These are phyloP conservation scores for Thelonectria rubi DNA, from an alignment of 2,329 filamentous ascomycete species.

Conservation along the genomic window DNA sequence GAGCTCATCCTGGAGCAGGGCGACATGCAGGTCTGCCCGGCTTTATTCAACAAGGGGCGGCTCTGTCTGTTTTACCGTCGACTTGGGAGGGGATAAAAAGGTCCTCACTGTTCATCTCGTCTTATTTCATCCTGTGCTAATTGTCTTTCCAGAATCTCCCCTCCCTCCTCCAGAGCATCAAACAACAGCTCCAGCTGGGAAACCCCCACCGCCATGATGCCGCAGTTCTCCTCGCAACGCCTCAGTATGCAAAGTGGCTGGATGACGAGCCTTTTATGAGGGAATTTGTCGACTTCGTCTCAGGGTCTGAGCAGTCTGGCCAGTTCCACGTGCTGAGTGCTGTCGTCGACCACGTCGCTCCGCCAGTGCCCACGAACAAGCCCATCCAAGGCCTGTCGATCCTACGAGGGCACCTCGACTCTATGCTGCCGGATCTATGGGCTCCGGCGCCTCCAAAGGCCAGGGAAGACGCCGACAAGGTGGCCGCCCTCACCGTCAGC, in stretches of 20 bases:
- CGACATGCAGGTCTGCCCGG: slow-evolving; percentile 31
- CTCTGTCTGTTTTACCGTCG: slow-evolving; percentile 35
- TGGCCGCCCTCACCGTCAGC: slow-evolving; percentile 54
- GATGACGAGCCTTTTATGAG: slow-evolving; percentile 55
- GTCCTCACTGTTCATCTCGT: slow-evolving; percentile 4
- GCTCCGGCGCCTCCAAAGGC: slow-evolving; percentile 39
- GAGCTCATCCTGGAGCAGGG: slow-evolving; percentile 30
- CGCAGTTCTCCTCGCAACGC: slow-evolving; percentile 61
- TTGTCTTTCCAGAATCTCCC: slow-evolving; percentile 28
- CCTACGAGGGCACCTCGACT: slow-evolving; percentile 53
- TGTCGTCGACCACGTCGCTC: slow-evolving; percentile 64
- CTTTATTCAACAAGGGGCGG: slow-evolving; percentile 32
- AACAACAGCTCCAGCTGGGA: slow-evolving; percentile 36
- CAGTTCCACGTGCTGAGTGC: slow-evolving; percentile 61
- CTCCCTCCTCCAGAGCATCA: slow-evolving; percentile 31
- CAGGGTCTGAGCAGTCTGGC: slow-evolving; percentile 51
- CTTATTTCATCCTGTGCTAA: slow-evolving; percentile 19
- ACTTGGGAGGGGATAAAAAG: slow-evolving; percentile 27
- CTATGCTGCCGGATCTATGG: slow-evolving; percentile 60
- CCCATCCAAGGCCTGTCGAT: slow-evolving; percentile 60
- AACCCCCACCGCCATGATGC: slow-evolving; percentile 49
- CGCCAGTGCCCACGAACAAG: slow-evolving; percentile 43
- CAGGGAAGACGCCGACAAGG: slow-evolving; percentile 46
- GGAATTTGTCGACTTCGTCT: slow-evolving; percentile 56
- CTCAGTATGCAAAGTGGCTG: slow-evolving; percentile 57